Percentiles rank a stretch among this genome's conserved stretches.
Evolutionary conservation across 352 stramenopile genomes (phyloP).

Genomic region (Phytophthora sansomeana): DNA sequence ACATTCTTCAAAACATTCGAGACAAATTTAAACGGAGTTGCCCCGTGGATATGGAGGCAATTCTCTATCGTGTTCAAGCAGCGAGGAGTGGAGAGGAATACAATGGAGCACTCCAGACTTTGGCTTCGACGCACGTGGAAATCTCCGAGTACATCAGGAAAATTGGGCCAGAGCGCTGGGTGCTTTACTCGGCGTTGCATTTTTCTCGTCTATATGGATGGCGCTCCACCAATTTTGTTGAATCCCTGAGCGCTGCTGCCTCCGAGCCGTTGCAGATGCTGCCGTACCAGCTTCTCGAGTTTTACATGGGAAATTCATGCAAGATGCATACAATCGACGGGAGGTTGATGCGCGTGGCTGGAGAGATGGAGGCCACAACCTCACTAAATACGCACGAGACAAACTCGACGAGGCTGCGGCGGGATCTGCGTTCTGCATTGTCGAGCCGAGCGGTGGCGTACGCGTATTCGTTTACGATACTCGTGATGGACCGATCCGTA

Average conservation of each 20-base stretch:
- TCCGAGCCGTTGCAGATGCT: conserved; percentile 1
- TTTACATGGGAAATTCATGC: conserved; percentile 38
- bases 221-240: conserved; percentile 33
- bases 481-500: conserved; percentile 1
- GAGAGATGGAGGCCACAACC: not conserved
- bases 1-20: no score
- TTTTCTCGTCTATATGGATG: conserved; percentile 23
- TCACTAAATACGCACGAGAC: conserved; percentile 19
- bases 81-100: no score
- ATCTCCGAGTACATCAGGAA: no score
- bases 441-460: not conserved
- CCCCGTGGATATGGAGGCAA: no score
- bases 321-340: not conserved
- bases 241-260: conserved; percentile 18
- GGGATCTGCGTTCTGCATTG: conserved; percentile 3
- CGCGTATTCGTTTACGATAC: conserved; percentile 6
- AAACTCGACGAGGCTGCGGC: conserved; percentile 6
- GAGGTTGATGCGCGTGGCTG: not conserved
- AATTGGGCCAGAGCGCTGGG: conserved; percentile 19
- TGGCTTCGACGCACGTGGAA: no score
- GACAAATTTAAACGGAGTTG: no score
- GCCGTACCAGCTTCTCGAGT: conserved; percentile 15
- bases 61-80: no score
- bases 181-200: conserved; percentile 15
- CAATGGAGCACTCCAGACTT: no score